Conservation (phyloP, 176 grass and related monocot species). For the Musa acuminata region DNA sequence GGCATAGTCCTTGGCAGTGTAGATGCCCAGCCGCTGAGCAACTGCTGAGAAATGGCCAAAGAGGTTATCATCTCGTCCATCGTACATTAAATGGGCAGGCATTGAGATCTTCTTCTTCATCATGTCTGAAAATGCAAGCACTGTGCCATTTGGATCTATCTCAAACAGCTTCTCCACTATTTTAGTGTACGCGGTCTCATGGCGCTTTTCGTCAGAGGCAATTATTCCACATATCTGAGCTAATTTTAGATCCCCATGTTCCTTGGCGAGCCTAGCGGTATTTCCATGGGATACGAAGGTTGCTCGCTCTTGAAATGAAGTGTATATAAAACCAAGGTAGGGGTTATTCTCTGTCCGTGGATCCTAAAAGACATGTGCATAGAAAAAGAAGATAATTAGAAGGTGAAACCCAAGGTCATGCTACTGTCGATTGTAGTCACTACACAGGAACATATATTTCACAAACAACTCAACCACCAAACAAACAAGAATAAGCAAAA, state of each 20-base stretch:
- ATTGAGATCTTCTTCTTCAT: constrained; percentile 12
- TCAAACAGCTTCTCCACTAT: constrained; percentile 3
- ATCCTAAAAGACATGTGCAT: neutral
- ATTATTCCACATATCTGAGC: constrained; percentile 7
- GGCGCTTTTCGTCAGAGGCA: constrained; percentile 1
- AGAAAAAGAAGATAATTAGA: neutral
- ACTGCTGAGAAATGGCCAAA: neutral
- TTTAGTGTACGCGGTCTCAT: neutral
- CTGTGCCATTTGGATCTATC: neutral
- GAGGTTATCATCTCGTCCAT: neutral
- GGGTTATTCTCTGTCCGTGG: neutral
- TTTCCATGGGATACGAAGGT: constrained; percentile 9
- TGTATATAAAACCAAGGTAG: constrained; percentile 8
- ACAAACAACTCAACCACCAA: too few species aligned
- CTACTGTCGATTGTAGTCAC: too few species aligned
- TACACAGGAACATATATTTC: too few species aligned
- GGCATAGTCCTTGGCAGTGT: constrained; percentile 4
- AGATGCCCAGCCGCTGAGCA: neutral
- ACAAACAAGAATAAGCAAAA: too few species aligned
- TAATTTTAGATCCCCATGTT: neutral
- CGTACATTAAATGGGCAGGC: constrained; percentile 6
- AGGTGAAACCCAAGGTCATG: neutral
- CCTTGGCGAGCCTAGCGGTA: neutral
- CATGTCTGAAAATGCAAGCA: constrained; percentile 4
- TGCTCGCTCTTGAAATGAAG: constrained; percentile 7